phyloP scores from a whole-genome alignment of 768 basidiomycete species.

The Amanita thiersii region DNA sequence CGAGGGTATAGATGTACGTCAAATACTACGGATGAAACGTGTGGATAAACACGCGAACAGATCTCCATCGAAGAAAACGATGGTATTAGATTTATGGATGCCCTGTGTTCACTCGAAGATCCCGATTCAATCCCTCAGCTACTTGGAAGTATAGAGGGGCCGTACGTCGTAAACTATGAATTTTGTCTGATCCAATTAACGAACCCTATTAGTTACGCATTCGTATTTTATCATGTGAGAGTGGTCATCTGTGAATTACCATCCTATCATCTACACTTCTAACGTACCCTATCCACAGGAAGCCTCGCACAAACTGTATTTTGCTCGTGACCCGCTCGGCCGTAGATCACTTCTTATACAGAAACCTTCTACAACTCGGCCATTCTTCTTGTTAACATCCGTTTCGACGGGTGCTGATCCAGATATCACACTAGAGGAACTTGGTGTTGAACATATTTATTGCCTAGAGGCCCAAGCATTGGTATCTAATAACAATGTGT shows the following conservation, averaged over 20 bases:
- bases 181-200: background rate
- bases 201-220: slow-evolving; percentile 57
- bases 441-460: slow-evolving; percentile 51
- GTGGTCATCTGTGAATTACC: background rate
- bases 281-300: slow-evolving; percentile 24
- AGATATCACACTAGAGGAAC: slow-evolving; percentile 49
- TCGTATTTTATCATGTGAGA: slow-evolving; percentile 70
- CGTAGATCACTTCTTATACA: slow-evolving; percentile 79
- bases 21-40: background rate
- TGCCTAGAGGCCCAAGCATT: slow-evolving; percentile 35
- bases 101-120: slow-evolving; percentile 21
- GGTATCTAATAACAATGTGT: slow-evolving; percentile 9
- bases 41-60: slow-evolving; percentile 23
- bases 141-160: slow-evolving; percentile 67
- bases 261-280: background rate
- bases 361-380: slow-evolving; percentile 35
- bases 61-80: slow-evolving; percentile 62
- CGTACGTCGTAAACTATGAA: slow-evolving; percentile 42
- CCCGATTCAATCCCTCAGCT: slow-evolving; percentile 37
- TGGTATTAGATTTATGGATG: slow-evolving; percentile 43
- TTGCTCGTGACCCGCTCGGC: slow-evolving; percentile 78
- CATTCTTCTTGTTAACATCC: slow-evolving; percentile 58
- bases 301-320: slow-evolving; percentile 45
- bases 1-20: slow-evolving; percentile 64
- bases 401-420: slow-evolving; percentile 45